Evolutionary conservation across 2,329 filamentous ascomycete genomes (phyloP), one percentile per base, ranked within the genome.

Genomic region (Fusarium cyanostomum): DNA sequence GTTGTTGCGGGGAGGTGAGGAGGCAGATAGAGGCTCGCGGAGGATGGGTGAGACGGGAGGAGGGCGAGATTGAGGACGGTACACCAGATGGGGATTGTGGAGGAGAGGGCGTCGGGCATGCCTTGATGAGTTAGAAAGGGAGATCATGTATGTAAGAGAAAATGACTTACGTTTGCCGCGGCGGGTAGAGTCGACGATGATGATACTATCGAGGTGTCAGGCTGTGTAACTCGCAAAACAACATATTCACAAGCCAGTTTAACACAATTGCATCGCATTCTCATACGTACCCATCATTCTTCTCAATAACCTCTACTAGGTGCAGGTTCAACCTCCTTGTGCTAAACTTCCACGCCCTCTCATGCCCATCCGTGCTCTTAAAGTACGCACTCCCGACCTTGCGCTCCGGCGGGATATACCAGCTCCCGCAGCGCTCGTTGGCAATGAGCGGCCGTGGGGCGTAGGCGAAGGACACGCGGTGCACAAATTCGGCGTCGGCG

Each of bases 301-400:
- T 71, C 59, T 84, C 87, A 52, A 94, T 83, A 35, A 94, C 71
- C 30, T 88, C 83, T 45, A 97, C 75, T 13, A 98, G 74, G 64
- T 96, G 91, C 69, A 97, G 73, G 73, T 99, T 99, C 71, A 98
- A 78, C 64, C 95, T 83, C 62, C 95, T 81, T 18, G 89, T 85
- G 77, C 92, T 97, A 73, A 98, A 97, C 60, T 89, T 86, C 95
- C 95, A 99, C 72, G 96, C 89, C 8, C 92, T 89, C 49, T 89
- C 88, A 75, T 99, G 95, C 1, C 95, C 95, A 78, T 99, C 95
- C 2, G 95, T 99, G 77, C 92, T 96, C 82, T 99, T 99, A 79
- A 98, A 99, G 78, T 98, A 99, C 28, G 90, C 92, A 65, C 91
- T 93, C 28, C 86, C 91, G 1, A 74, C 78, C 76, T 94, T 95